These are phyloP conservation scores for Pichia paraexigua DNA, from an alignment of 805 yeast genomes.

Conservation along the genomic window DNA sequence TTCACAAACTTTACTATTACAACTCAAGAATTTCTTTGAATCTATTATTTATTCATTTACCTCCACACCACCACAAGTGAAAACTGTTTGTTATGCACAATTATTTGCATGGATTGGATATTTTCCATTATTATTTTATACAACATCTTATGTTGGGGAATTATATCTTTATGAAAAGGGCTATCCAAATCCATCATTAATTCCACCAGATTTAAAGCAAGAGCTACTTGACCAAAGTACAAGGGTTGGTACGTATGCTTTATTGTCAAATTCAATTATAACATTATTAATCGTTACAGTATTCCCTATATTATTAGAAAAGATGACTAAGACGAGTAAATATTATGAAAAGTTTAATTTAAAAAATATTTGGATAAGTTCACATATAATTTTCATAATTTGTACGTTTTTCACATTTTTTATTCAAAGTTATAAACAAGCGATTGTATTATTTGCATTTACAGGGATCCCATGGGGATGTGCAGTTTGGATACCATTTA, in stretches of 20 bases:
- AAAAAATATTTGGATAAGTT: slow-evolving; percentile 39
- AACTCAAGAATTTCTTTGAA: slow-evolving; percentile 20
- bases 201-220: slow-evolving; percentile 32
- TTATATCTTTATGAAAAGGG: slow-evolving; percentile 39
- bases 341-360: slow-evolving; percentile 18
- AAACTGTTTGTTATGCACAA: slow-evolving; percentile 45
- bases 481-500: slow-evolving; percentile 62
- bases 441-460: slow-evolving; percentile 41
- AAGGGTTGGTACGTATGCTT: slow-evolving; percentile 44
- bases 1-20: slow-evolving; percentile 12
- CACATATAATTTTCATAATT: slow-evolving; percentile 42
- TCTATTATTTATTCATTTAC: slow-evolving; percentile 32
- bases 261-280: slow-evolving; percentile 41
- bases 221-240: slow-evolving; percentile 38
- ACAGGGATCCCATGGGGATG: slow-evolving; percentile 60
- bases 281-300: slow-evolving; percentile 37
- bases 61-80: slow-evolving; percentile 42
- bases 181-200: slow-evolving; percentile 29
- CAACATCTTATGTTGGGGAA: slow-evolving; percentile 59
- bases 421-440: slow-evolving; percentile 33
- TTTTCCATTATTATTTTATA: slow-evolving; percentile 57
- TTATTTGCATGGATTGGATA: slow-evolving; percentile 65
- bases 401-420: slow-evolving; percentile 42
- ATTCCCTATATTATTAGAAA: slow-evolving; percentile 35
- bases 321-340: neutral